A percentile compares a stretch with the other conserved stretches of the same genome.
These are phyloP conservation scores for Brassica juncea DNA, from an alignment of 345 rosid species.

Conservation along the genomic window DNA sequence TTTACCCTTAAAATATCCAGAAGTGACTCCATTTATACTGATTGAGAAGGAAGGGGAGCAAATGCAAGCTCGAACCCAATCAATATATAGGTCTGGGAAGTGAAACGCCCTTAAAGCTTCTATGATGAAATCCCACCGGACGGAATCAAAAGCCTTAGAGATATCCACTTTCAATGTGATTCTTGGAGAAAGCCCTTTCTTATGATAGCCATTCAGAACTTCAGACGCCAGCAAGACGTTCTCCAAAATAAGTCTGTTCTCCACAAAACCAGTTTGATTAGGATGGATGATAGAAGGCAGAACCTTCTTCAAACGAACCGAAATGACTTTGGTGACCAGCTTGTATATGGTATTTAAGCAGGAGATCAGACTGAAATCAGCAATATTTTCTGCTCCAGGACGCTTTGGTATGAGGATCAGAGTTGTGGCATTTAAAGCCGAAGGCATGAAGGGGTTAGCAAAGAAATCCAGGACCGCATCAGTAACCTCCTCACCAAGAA, in stretches of 20 bases:
- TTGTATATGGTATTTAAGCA: neutral
- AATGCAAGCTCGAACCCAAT: neutral
- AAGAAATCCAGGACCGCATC: neutral
- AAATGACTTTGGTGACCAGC: neutral
- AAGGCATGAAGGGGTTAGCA: neutral
- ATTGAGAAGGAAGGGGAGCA: neutral
- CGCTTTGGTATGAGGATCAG: neutral
- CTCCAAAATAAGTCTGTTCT: neutral
- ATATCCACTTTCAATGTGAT: neutral
- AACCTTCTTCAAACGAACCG: neutral
- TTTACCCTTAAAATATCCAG: neutral
- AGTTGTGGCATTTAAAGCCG: neutral
- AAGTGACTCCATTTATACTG: neutral
- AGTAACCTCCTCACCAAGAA: too few relatives aligned
- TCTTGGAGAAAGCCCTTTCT: neutral
- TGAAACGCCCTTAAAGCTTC: neutral
- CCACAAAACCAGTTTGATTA: neutral
- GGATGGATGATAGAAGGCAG: accelerated
- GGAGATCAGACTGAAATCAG: neutral
- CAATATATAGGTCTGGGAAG: neutral
- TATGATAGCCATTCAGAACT: neutral
- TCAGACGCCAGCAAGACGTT: neutral
- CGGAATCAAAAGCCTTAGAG: neutral
- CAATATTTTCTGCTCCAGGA: neutral
- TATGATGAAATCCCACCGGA: neutral